phyloP scores from a whole-genome alignment of 176 grass and related monocot genomes.

The Raddia guianensis region DNA sequence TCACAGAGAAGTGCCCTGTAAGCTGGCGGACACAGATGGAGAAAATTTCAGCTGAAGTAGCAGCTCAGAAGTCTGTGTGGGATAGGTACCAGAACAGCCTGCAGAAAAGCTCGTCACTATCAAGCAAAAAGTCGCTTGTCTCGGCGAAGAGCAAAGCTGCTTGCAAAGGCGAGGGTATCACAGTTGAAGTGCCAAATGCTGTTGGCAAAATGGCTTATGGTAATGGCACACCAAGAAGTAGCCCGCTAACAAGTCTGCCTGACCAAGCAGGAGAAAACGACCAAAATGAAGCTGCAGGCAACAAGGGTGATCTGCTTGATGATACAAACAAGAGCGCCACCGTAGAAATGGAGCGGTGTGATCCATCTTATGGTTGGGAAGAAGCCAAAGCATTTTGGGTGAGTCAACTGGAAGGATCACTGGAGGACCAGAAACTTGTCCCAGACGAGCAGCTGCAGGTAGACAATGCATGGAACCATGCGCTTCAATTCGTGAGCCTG shows the following conservation, averaged over 20 bases:
- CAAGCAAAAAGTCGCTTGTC: background rate
- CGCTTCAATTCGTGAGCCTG: background rate
- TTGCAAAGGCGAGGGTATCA: background rate
- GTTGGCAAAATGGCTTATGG: background rate
- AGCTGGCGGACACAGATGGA: background rate
- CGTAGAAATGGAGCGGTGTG: background rate
- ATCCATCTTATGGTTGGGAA: background rate
- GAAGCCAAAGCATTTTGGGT: background rate
- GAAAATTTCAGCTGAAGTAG: background rate
- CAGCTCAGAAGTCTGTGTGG: conserved; percentile 24
- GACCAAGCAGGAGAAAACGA: conserved; percentile 1
- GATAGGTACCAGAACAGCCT: conserved; percentile 4
- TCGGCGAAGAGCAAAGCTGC: background rate
- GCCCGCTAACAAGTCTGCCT: background rate
- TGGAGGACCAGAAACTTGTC: background rate
- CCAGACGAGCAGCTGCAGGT: background rate
- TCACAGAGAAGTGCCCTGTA: background rate
- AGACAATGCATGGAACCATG: conserved; percentile 1
- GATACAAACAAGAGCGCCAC: background rate
- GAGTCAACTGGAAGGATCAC: conserved; percentile 9
- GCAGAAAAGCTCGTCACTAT: background rate
- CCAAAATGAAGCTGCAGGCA: background rate
- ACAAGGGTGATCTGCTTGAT: background rate
- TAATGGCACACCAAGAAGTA: conserved; percentile 6
- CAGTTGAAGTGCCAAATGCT: background rate